Base-by-base conservation (phyloP, 495 filamentous ascomycete genomes). In the Podospora appendiculata region DNA sequence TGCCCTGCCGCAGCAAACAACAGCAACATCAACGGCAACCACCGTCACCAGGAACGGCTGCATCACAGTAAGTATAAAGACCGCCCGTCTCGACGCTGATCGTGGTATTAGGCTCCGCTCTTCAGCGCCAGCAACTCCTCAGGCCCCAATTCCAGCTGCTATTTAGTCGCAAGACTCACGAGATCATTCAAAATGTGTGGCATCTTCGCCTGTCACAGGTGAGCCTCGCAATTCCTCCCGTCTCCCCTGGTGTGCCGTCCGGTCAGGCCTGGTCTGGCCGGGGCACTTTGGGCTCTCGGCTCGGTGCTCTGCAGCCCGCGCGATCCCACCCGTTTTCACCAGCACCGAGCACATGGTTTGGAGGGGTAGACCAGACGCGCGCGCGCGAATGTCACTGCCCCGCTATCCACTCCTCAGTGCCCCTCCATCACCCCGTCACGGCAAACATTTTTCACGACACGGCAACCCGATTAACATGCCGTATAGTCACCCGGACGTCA, bases 141-240 rank as follows among this genome's bases (percentile, higher is more conserved):
- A 55, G 40, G 54, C 55, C 48, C 50, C 52, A 33, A 47, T 52
- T 12, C 35, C 42, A 46, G 39, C 36, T 44, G 42, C 43, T 16
- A 16, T 50, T 39, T 9, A 17, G 13, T 34, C 32, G 10, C 35
- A 36, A 33, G 45, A 46, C 36, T 39, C 13, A 42, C 49, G 40
- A 53, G 36, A 56, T 45, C 46, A 34, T 41, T 55, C 68, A 78
- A 62, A 47, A 81, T 81, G 78, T 81, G 78, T 67, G 93, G 93
- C 68, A 97, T 98, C 63, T 96, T 96, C 68, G 91, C 90, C 61
- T 96, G 91, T 70, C 88, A 96, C 72, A 77, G 80, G 89, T 93
- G 74, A 69, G 88, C 16, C 14, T 32, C 25, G 11, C 43, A 13
- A 32, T 47, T 6, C 45, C 45, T 11, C 46, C 35, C 53, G 42